A percentile compares a stretch with the other conserved stretches of the same genome.
Evolutionary conservation across 768 basidiomycete species (phyloP).

Genomic region (Rhodotorula diobovata): DNA sequence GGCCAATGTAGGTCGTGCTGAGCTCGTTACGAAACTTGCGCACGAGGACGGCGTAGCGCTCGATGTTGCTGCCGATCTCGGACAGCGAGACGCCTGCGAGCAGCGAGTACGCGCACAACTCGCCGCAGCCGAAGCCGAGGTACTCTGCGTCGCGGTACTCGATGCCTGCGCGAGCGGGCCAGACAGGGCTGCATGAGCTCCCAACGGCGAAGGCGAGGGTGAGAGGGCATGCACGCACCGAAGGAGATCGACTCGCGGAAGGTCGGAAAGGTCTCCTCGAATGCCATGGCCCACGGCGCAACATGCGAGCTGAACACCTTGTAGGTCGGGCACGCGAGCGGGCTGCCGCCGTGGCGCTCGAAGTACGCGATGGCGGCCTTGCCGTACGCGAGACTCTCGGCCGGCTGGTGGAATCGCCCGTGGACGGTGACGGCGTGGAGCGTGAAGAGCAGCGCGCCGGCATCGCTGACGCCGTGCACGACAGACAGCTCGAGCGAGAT

Average conservation of each 20-base stretch:
- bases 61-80: slow-evolving; percentile 23
- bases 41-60: slow-evolving; percentile 33
- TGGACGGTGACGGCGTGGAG: slow-evolving; percentile 30
- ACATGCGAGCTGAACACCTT: slow-evolving; percentile 36
- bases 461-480: slow-evolving; percentile 23
- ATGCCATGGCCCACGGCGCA: slow-evolving; percentile 12
- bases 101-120: slow-evolving; percentile 16
- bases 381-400: slow-evolving; percentile 22
- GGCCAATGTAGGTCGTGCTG: slow-evolving; percentile 28
- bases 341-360: slow-evolving; percentile 20
- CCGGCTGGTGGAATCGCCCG: not conserved
- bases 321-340: slow-evolving; percentile 34
- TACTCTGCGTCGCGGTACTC: slow-evolving; percentile 35
- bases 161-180: not conserved
- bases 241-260: slow-evolving; percentile 18
- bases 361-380: slow-evolving; percentile 26
- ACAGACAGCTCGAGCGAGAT: slow-evolving; percentile 8
- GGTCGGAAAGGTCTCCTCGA: slow-evolving; percentile 9
- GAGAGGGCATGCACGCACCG: slow-evolving; percentile 8
- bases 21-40: slow-evolving; percentile 38
- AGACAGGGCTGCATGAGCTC: not conserved
- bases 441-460: slow-evolving; percentile 33
- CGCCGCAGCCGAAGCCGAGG: slow-evolving; percentile 26
- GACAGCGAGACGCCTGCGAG: slow-evolving; percentile 9
- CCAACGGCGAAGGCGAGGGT: not conserved